These are phyloP conservation scores for Geotrichum restrictum DNA, from an alignment of 1,139 yeast genomes.

Conservation along the genomic window DNA sequence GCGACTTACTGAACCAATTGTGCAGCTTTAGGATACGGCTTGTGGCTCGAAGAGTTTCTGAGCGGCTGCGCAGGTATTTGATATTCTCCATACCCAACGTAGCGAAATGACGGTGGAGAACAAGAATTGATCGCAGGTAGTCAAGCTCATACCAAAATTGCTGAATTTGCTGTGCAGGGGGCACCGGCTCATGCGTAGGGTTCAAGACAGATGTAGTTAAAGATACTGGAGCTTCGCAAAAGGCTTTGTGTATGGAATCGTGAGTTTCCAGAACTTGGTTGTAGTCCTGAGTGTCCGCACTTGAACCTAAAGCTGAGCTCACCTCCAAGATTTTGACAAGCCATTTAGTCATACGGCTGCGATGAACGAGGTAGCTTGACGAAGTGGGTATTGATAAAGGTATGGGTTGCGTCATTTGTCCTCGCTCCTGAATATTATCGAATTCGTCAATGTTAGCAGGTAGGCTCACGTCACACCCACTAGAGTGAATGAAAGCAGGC, in stretches of 20 bases:
- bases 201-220: constrained; percentile 18
- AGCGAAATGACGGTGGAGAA: constrained; percentile 35
- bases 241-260: constrained; percentile 28
- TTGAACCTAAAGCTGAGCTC: constrained; percentile 2
- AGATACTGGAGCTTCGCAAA: constrained; percentile 28
- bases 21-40: constrained; percentile 31
- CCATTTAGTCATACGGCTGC: constrained; percentile 6
- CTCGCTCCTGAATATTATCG: constrained; percentile 15
- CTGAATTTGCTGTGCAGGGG: constrained; percentile 30
- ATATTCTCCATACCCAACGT: constrained; percentile 25
- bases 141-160: constrained; percentile 35
- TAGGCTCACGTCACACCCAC: constrained; percentile 32
- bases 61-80: constrained; percentile 28
- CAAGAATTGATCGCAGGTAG: constrained; percentile 32
- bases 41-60: constrained; percentile 32
- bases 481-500: constrained; percentile 32
- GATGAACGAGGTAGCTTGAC: constrained; percentile 2
- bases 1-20: constrained; percentile 33
- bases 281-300: constrained; percentile 20
- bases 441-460: constrained; percentile 31
- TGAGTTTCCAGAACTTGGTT: constrained; percentile 31
- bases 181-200: neutral
- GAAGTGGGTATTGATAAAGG: constrained; percentile 19
- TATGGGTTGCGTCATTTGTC: constrained; percentile 21
- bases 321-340: constrained; percentile 15